Evolutionary conservation across 1,284 basidiomycete genomes (phyloP), one percentile per base, ranked within the genome.

Genomic region (Cryptococcus sp.): DNA sequence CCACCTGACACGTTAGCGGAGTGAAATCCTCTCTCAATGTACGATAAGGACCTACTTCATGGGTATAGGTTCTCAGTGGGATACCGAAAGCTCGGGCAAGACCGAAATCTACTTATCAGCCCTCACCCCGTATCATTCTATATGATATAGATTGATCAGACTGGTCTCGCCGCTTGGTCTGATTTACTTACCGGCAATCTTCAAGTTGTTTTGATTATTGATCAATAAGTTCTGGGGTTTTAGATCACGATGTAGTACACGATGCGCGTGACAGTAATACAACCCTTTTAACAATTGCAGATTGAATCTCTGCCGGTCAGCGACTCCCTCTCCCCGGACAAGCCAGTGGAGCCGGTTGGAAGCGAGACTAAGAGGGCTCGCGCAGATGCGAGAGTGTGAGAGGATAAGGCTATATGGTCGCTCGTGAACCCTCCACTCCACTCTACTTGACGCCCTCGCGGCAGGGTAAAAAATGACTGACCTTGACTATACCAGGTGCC

Each of bases 181-280:
- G n/a, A n/a, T n/a, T n/a, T n/a, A 14, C 41, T 90, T 21, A 43
- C 41, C 41, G 86, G 69, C 94, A 40, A 98, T 83, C 77, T 97
- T 97, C 56, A 97, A 81, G 66, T 96, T 92, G 60, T 90, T 84
- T 48, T 84, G 78, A 63, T 85, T 86, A 78, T 94, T 89, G 69
- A 98, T 98, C 53, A 98, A 81, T 56, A 98, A 77, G 76, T 98
- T 98, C 76, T 98, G 94, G 0, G 94, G 96, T 76, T 98, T 98
- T 59, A 98, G 81, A 75, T 98, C 94, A 44, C 94, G 86, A 74
- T 99, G 96, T 13, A 99, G 81, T 31, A 99, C 92, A 61, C 97
- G 85, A 69, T 98, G 98, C 73, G 97, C 93, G 75, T 99, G 96
- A 74, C 96, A 99, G 76, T 96, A 99, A 28, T 93, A 93, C 23